Evolutionary conservation across 441 rosid genomes (phyloP), one percentile per base, ranked within the genome.

Genomic region (Populus hybrid): DNA sequence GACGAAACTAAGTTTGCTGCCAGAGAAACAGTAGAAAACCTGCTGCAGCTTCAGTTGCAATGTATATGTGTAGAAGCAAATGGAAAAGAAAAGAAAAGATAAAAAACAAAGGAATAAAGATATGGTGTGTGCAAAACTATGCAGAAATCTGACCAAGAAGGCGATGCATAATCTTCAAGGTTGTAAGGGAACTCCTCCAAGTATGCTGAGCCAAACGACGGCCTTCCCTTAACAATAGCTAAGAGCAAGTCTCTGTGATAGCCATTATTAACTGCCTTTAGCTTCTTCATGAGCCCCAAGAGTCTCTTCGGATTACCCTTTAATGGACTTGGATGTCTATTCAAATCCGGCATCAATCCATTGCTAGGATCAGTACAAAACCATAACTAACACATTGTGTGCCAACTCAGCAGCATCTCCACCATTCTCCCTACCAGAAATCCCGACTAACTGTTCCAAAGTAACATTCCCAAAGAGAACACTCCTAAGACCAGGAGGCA

Each of bases 261-360:
- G 74, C 75, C 84, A 73, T 81, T 80, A 73, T 94, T 97, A 67
- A 90, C 82, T 64, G 96, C 95, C 84, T 86, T 90, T 64, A 96
- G 86, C 87, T 83, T 94, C 91, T 94, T 94, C 95, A 94, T 93
- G 78, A 96, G 90, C 69, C 80, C 89, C 84, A 91, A 76, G 67
- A 96, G 86, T 87, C 99, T 88, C 42, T 86, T 80, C 18, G 82
- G 83, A 80, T 96, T 96, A 72, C 99, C 98, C 77, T 78, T 91
- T 81, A 96, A 85, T 59, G 85, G 88, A 78, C 75, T 79, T 71
- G 87, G 85, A 9, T 82, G 84, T 78, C 92, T 86, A 81, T 84
- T 84, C 72, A 80, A 81, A 87, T 91, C 92, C 50, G 97, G 95
- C 98, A 96, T 93, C 87, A 96, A 89, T 24, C 99, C 99, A 71